These are phyloP conservation scores for Alternaria viburni DNA, from an alignment of 2,329 filamentous ascomycete species.

Conservation along the genomic window DNA sequence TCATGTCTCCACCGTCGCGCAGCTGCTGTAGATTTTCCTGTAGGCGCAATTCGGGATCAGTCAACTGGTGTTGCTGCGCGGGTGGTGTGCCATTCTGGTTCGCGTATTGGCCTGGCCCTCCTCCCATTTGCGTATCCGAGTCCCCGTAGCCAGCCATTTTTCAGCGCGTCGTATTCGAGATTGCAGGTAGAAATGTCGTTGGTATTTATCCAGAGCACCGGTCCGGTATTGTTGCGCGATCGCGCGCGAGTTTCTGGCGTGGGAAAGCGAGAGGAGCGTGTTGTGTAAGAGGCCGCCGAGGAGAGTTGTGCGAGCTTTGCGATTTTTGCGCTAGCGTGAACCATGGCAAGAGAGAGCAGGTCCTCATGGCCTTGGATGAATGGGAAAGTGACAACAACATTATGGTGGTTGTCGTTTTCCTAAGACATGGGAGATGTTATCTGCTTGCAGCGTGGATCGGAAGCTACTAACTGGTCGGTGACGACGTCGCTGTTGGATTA, in stretches of 20 bases:
- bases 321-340: conserved; percentile 42
- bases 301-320: conserved; percentile 42
- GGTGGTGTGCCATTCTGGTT: conserved; percentile 46
- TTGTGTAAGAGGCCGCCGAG: conserved; percentile 28
- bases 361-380: conserved; percentile 2
- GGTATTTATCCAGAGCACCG: not conserved
- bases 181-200: not conserved
- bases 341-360: conserved; percentile 16
- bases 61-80: conserved; percentile 38
- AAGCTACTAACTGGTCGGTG: conserved; percentile 7
- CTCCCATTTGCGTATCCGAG: conserved; percentile 43
- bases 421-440: conserved; percentile 2
- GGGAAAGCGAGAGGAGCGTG: conserved; percentile 28
- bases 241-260: conserved; percentile 28
- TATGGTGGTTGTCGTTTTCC: conserved; percentile 15
- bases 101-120: conserved; percentile 41
- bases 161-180: conserved; percentile 21
- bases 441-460: conserved; percentile 18
- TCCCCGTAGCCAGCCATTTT: conserved; percentile 45
- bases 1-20: conserved; percentile 39
- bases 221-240: conserved; percentile 16
- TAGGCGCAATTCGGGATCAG: conserved; percentile 42
- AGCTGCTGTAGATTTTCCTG: conserved; percentile 46
- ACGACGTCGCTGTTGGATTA: conserved; percentile 39
- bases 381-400: conserved; percentile 18